Evolutionary conservation across 2,329 filamentous ascomycete genomes (phyloP).

Genomic region (Fusarium annulatum): DNA sequence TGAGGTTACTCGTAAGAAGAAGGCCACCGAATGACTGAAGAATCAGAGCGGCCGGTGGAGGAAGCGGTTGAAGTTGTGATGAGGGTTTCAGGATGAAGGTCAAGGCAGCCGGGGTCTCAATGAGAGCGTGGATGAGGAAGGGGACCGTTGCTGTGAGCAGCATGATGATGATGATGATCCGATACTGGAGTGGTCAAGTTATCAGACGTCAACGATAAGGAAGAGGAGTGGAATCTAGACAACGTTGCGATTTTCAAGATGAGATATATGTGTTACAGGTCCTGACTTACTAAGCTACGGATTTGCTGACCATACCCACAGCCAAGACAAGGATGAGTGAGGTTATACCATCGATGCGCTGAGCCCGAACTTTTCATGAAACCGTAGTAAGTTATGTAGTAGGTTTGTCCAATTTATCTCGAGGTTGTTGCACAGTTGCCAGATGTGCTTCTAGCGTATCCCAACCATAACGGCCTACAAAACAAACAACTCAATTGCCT

Average conservation of each 20-base stretch:
- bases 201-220: not conserved
- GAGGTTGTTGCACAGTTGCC: too few species aligned
- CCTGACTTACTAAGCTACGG: slow-evolving; percentile 8
- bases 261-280: not conserved
- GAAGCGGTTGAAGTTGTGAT: slow-evolving; percentile 56
- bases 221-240: not conserved
- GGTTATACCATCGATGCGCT: not conserved
- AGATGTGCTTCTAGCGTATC: not conserved
- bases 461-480: not conserved
- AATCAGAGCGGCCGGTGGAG: slow-evolving; percentile 55
- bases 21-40: slow-evolving; percentile 61
- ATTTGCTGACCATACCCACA: not conserved
- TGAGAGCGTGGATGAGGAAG: slow-evolving; percentile 52
- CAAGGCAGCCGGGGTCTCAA: slow-evolving; percentile 57
- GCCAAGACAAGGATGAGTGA: not conserved
- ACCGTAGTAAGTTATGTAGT: too few species aligned
- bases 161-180: not conserved
- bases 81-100: slow-evolving; percentile 59
- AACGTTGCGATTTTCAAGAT: not conserved
- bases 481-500: not conserved
- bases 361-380: not conserved
- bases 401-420: not conserved
- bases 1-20: slow-evolving; percentile 57
- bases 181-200: not conserved
- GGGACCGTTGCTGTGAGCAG: slow-evolving; percentile 38